Conservation (phyloP, 1,284 basidiomycete genomes). For the Phylloporus sp. region DNA sequence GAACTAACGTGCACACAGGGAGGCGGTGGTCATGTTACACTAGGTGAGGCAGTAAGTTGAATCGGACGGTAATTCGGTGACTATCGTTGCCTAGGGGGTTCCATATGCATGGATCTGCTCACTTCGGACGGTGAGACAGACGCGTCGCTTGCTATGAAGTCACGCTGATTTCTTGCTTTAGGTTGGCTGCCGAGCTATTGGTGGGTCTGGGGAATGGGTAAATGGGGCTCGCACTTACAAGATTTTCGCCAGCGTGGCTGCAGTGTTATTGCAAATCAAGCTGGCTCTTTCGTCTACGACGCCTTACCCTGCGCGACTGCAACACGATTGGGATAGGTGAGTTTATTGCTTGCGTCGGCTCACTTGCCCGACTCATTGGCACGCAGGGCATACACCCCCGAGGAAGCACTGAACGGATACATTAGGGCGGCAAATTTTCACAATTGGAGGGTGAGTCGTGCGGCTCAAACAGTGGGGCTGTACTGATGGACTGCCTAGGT, state of each 20-base stretch:
- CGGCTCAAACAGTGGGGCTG: background rate
- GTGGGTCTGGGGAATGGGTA: constrained; percentile 32
- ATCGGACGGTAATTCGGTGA: background rate
- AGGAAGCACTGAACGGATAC: constrained; percentile 59
- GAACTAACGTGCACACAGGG: constrained; percentile 41
- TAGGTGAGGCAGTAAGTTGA: constrained; percentile 44
- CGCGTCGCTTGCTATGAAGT: background rate
- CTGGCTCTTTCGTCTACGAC: constrained; percentile 63
- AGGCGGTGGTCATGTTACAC: constrained; percentile 66
- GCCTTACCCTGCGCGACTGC: constrained; percentile 57
- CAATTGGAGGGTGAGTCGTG: constrained; percentile 54
- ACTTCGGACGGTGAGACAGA: constrained; percentile 55
- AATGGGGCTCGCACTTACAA: background rate
- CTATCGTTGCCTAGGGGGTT: constrained; percentile 48
- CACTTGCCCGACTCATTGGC: background rate
- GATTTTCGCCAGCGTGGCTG: constrained; percentile 49
- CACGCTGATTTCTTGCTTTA: constrained; percentile 1
- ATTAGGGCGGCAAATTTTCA: constrained; percentile 61
- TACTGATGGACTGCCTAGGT: constrained; percentile 7
- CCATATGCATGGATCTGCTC: constrained; percentile 70
- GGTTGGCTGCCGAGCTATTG: constrained; percentile 72
- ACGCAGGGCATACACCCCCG: constrained; percentile 50
- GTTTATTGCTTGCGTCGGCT: constrained; percentile 9
- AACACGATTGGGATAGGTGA: constrained; percentile 44
- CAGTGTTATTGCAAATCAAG: constrained; percentile 64